These are phyloP conservation scores for Pulveroboletus sp. DNA, from an alignment of 768 basidiomycete genomes.

Conservation along the genomic window DNA sequence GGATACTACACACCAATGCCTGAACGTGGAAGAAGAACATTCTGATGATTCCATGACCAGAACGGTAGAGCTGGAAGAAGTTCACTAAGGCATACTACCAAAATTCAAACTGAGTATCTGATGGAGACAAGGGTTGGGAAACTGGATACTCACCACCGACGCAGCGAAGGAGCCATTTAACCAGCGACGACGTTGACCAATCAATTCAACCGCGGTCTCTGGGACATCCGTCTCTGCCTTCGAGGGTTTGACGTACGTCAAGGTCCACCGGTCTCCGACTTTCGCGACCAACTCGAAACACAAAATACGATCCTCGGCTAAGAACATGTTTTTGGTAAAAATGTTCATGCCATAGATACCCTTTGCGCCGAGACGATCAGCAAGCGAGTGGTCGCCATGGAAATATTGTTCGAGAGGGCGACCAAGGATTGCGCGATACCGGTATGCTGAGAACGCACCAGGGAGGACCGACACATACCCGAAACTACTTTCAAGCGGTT, in stretches of 20 bases:
- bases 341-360: constrained; percentile 97
- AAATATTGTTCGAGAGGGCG: constrained; percentile 82
- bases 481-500: constrained; percentile 92
- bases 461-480: constrained; percentile 95
- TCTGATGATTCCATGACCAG: constrained; percentile 81
- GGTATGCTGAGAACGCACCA: constrained; percentile 95
- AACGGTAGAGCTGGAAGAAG: constrained; percentile 85
- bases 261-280: constrained; percentile 77
- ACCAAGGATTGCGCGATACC: constrained; percentile 89
- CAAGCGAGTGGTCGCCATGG: constrained; percentile 84
- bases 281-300: constrained; percentile 98
- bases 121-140: background rate
- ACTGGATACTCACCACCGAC: constrained; percentile 58
- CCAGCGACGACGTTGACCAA: constrained; percentile 95
- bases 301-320: constrained; percentile 93
- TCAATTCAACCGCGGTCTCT: constrained; percentile 85
- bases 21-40: constrained; percentile 98
- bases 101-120: background rate
- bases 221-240: constrained; percentile 98
- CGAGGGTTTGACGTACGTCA: constrained; percentile 89
- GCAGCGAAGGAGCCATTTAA: constrained; percentile 95
- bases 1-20: constrained; percentile 58
- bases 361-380: constrained; percentile 87
- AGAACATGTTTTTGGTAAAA: constrained; percentile 90
- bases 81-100: constrained; percentile 84